These are phyloP conservation scores for Picea sitchensis DNA, from an alignment of 75 land plant genomes.

Conservation along the genomic window DNA sequence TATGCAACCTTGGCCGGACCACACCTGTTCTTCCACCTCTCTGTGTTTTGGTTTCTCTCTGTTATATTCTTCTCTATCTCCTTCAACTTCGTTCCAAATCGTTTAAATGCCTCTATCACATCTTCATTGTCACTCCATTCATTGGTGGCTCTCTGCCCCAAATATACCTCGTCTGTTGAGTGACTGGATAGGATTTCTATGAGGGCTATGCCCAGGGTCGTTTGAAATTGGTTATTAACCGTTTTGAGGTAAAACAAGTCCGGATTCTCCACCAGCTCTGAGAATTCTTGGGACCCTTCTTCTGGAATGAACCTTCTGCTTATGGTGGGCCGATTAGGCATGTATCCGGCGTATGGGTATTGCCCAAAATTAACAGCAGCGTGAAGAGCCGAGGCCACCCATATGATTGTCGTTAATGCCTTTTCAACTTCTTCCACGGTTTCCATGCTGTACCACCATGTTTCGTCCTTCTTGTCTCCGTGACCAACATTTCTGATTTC, in stretches of 20 bases:
- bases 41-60: slow-evolving; percentile 5
- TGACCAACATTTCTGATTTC: slow-evolving; percentile 48
- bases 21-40: neutral
- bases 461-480: slow-evolving; percentile 40
- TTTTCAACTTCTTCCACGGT: slow-evolving; percentile 22
- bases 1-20: neutral
- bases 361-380: slow-evolving; percentile 69
- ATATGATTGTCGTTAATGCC: slow-evolving; percentile 36
- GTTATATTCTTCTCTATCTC: neutral
- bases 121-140: slow-evolving; percentile 15
- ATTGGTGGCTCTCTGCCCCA: slow-evolving; percentile 41
- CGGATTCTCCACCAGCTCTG: slow-evolving; percentile 20
- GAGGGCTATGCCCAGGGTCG: slow-evolving; percentile 1
- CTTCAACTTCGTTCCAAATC: neutral
- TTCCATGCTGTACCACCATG: slow-evolving; percentile 47
- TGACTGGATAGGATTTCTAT: slow-evolving; percentile 75
- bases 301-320: slow-evolving; percentile 70
- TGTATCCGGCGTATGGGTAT: slow-evolving; percentile 63
- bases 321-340: slow-evolving; percentile 56
- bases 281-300: slow-evolving; percentile 17
- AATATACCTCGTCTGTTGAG: slow-evolving; percentile 74
- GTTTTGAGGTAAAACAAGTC: slow-evolving; percentile 18
- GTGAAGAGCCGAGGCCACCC: slow-evolving; percentile 38
- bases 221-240: neutral
- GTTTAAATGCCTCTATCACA: neutral